phyloP scores from a whole-genome alignment of 1,284 basidiomycete genomes.

The Ceratobasidium sp. region DNA sequence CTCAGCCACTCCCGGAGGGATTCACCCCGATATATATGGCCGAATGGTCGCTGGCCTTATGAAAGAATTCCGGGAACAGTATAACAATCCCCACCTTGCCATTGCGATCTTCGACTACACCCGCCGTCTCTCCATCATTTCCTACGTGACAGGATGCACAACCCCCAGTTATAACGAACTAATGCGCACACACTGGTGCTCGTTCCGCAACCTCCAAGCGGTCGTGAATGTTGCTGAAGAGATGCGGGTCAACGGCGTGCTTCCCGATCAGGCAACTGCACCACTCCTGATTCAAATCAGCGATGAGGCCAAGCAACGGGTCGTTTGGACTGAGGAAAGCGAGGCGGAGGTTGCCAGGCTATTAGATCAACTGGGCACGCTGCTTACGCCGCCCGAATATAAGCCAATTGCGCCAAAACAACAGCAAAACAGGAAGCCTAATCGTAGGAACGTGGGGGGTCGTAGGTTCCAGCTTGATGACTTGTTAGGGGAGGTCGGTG shows the following conservation, averaged over 20 bases:
- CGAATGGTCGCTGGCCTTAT: slow-evolving; percentile 80
- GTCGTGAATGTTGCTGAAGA: slow-evolving; percentile 79
- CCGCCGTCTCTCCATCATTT: slow-evolving; percentile 75
- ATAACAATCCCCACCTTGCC: slow-evolving; percentile 81
- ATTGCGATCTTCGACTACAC: slow-evolving; percentile 87
- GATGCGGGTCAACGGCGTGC: slow-evolving; percentile 83
- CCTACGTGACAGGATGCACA: slow-evolving; percentile 88
- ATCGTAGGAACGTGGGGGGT: background rate
- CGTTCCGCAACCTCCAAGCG: slow-evolving; percentile 81
- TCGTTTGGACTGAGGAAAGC: background rate
- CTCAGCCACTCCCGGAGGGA: slow-evolving; percentile 51
- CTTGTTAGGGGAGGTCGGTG: background rate
- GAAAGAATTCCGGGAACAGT: slow-evolving; percentile 78
- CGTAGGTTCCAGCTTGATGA: background rate
- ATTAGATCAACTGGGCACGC: background rate
- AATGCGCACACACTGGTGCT: slow-evolving; percentile 81
- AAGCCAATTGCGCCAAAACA: background rate
- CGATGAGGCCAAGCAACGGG: background rate
- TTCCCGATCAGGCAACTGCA: slow-evolving; percentile 69
- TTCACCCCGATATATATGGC: slow-evolving; percentile 67
- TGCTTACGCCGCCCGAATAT: slow-evolving; percentile 7
- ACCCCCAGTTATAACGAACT: slow-evolving; percentile 88
- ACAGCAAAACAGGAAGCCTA: background rate
- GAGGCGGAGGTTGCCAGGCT: background rate
- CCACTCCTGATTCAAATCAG: slow-evolving; percentile 10